Conservation (phyloP, 495 filamentous ascomycete genomes). For the Tuber brumale region DNA sequence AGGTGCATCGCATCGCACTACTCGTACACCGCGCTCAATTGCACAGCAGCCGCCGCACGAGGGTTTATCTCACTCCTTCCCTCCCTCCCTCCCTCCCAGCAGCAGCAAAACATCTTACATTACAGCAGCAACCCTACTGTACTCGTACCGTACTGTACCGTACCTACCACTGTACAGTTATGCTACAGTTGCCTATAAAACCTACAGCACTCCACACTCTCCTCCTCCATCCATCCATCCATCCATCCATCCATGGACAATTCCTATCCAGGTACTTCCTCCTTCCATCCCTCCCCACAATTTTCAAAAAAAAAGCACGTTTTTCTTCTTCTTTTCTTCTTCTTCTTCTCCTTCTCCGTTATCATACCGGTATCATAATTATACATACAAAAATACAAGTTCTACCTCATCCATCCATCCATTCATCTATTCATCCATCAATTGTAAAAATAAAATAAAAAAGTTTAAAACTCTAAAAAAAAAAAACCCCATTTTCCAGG, state of each 20-base stretch:
- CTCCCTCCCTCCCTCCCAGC: not conserved
- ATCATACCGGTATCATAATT: too few relatives aligned
- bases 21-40: not conserved
- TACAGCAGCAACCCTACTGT: not conserved
- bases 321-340: too few relatives aligned
- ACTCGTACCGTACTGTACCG: not conserved
- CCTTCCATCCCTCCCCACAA: not conserved
- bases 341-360: too few relatives aligned
- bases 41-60: not conserved
- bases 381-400: too few relatives aligned
- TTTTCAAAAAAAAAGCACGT: too few relatives aligned
- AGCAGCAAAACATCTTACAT: not conserved
- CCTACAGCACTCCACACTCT: not conserved
- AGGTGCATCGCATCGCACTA: not conserved
- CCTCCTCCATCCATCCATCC: not conserved
- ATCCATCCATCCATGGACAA: not conserved
- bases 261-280: too few relatives aligned
- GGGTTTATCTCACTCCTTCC: not conserved
- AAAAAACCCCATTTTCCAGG: constrained; percentile 3
- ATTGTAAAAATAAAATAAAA: too few relatives aligned
- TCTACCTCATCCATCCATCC: too few relatives aligned
- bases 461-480: not conserved
- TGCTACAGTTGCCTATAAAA: not conserved
- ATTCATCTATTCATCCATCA: too few relatives aligned
- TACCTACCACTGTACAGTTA: not conserved